These are phyloP conservation scores for Cordyceps tenuipes DNA, from an alignment of 2,329 filamentous ascomycete genomes.

Conservation along the genomic window DNA sequence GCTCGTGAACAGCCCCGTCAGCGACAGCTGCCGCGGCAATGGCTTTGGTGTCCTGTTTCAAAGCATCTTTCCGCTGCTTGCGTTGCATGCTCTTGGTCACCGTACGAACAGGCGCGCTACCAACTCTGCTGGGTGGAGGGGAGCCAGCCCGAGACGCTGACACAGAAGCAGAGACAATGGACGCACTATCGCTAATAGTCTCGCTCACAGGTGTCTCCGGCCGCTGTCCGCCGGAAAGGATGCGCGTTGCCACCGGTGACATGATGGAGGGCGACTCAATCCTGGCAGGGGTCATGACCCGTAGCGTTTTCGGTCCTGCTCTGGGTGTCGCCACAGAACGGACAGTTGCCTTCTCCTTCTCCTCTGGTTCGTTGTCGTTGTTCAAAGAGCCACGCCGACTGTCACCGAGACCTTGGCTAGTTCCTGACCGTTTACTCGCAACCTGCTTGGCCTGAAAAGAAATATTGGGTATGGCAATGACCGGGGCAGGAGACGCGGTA, in stretches of 20 bases:
- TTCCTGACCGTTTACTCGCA: constrained; percentile 23
- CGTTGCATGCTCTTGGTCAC: constrained; percentile 74
- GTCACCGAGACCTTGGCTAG: constrained; percentile 15
- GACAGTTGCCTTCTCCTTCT: constrained; percentile 24
- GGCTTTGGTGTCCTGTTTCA: constrained; percentile 53
- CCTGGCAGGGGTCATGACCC: constrained; percentile 61
- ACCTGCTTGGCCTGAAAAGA: constrained; percentile 26
- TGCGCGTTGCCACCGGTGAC: constrained; percentile 25
- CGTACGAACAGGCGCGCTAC: constrained; percentile 57
- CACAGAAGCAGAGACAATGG: constrained; percentile 62
- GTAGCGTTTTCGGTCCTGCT: constrained; percentile 54
- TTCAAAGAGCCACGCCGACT: constrained; percentile 13
- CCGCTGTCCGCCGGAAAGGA: constrained; percentile 32
- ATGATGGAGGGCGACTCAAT: constrained; percentile 42
- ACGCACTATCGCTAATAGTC: constrained; percentile 67
- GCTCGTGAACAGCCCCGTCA: constrained; percentile 54
- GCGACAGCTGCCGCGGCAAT: constrained; percentile 42
- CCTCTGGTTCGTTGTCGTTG: constrained; percentile 9
- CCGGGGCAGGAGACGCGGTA: constrained; percentile 27
- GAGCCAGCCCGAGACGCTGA: constrained; percentile 62
- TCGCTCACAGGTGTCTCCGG: constrained; percentile 71
- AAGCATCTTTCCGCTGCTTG: constrained; percentile 62
- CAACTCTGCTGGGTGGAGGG: constrained; percentile 56
- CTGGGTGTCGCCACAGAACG: constrained; percentile 39
- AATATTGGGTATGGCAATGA: constrained; percentile 19